Conservation (phyloP, 805 yeast genomes). For the Lipomyces mesembrius region DNA sequence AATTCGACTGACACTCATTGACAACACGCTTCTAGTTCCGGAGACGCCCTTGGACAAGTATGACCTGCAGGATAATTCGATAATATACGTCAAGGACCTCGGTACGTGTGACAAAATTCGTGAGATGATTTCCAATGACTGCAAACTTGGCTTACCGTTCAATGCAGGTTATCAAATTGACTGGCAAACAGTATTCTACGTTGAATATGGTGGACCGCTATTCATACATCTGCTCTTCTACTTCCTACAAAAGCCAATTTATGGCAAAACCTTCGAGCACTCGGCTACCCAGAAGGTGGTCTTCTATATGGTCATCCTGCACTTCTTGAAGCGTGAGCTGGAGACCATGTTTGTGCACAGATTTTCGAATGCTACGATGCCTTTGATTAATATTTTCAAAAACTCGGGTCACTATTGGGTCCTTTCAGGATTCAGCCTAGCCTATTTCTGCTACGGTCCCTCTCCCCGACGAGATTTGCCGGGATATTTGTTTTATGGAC, state of each 20-base stretch:
- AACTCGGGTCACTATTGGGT: slow-evolving; percentile 93
- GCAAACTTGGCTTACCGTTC: too few species aligned
- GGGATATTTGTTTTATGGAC: slow-evolving; percentile 8
- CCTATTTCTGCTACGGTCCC: slow-evolving; percentile 57
- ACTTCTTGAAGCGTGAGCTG: slow-evolving; percentile 83
- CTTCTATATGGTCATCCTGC: slow-evolving; percentile 61
- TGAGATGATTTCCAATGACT: neutral
- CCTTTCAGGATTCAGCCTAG: slow-evolving; percentile 72
- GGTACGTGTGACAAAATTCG: slow-evolving; percentile 51
- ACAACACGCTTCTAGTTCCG: slow-evolving; percentile 29
- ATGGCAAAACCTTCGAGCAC: slow-evolving; percentile 48
- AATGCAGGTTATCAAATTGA: slow-evolving; percentile 69
- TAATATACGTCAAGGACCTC: slow-evolving; percentile 76
- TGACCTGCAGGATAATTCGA: slow-evolving; percentile 39
- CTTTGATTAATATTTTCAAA: slow-evolving; percentile 80
- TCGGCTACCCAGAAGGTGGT: slow-evolving; percentile 60
- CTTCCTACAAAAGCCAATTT: slow-evolving; percentile 48
- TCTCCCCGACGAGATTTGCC: slow-evolving; percentile 18
- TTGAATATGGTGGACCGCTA: slow-evolving; percentile 91
- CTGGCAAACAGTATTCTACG: slow-evolving; percentile 86
- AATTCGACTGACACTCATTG: slow-evolving; percentile 56
- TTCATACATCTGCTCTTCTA: slow-evolving; percentile 75
- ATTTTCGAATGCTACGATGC: slow-evolving; percentile 92
- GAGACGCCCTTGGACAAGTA: slow-evolving; percentile 31
- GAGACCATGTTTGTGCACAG: slow-evolving; percentile 85